These are phyloP conservation scores for Penicillium hesseltinei DNA, from an alignment of 2,329 filamentous ascomycete genomes.

Conservation along the genomic window DNA sequence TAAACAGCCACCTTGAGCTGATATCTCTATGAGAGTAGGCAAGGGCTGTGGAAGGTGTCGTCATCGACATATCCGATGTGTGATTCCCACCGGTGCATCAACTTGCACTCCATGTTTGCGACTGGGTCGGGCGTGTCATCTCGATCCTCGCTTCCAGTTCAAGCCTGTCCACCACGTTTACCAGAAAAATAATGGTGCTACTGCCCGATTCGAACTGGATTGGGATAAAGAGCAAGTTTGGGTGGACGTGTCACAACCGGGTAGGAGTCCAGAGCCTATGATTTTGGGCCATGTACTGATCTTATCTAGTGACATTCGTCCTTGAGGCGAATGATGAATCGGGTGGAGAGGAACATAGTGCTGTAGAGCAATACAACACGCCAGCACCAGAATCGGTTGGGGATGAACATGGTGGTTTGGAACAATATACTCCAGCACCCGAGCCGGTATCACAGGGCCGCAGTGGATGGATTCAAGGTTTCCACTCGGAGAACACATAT, in stretches of 20 bases:
- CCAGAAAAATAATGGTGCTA: constrained; percentile 29
- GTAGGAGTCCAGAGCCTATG: constrained; percentile 16
- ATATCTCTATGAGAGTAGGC: constrained; percentile 30
- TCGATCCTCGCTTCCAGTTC: constrained; percentile 37
- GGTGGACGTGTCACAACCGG: constrained; percentile 30
- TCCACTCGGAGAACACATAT: background rate
- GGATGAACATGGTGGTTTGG: background rate
- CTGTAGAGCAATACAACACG: background rate
- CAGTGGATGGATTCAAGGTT: background rate
- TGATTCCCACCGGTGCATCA: constrained; percentile 27
- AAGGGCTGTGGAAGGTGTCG: constrained; percentile 38
- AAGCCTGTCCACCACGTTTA: constrained; percentile 35
- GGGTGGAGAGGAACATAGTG: background rate
- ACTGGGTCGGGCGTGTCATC: constrained; percentile 29
- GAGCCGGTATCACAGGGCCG: background rate
- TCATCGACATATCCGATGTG: constrained; percentile 37
- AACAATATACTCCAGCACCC: background rate
- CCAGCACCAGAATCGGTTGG: background rate
- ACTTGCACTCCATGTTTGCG: constrained; percentile 32
- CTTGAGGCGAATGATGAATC: constrained; percentile 23
- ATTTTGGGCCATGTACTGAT: background rate
- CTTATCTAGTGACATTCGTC: constrained; percentile 28
- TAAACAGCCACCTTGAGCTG: background rate
- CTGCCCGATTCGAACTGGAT: constrained; percentile 29
- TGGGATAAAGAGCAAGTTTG: constrained; percentile 34